phyloP scores from a whole-genome alignment of 1,139 yeast species.

The Meyerozyma athensensis region DNA sequence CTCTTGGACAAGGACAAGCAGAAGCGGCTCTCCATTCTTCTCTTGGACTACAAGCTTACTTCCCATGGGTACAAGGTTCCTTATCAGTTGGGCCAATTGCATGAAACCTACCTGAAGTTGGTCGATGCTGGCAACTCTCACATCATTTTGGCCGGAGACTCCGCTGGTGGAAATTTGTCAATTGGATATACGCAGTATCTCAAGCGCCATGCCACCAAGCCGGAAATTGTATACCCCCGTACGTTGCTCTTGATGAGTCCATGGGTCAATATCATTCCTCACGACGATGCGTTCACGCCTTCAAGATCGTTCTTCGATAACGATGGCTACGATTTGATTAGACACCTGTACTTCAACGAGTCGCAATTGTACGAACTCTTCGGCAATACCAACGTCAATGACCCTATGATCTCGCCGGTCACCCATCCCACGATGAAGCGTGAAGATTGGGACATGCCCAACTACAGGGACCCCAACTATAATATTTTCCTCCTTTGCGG shows the following conservation, averaged over 20 bases:
- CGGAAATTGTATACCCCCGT: slow-evolving; percentile 23
- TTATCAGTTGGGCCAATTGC: slow-evolving; percentile 31
- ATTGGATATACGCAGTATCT: slow-evolving; percentile 26
- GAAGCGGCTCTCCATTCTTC: slow-evolving; percentile 24
- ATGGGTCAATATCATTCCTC: slow-evolving; percentile 29
- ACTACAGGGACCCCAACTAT: slow-evolving; percentile 21
- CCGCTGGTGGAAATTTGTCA: slow-evolving; percentile 40
- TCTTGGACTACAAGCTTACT: slow-evolving; percentile 38
- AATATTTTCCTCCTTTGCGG: slow-evolving; percentile 33
- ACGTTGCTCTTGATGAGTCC: slow-evolving; percentile 35
- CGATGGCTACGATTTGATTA: slow-evolving; percentile 28
- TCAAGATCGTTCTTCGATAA: slow-evolving; percentile 36
- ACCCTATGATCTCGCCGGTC: slow-evolving; percentile 17
- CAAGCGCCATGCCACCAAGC: slow-evolving; percentile 10
- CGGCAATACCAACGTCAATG: slow-evolving; percentile 13
- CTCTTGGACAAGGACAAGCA: slow-evolving; percentile 25
- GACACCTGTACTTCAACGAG: slow-evolving; percentile 8
- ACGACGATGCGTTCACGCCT: slow-evolving; percentile 14
- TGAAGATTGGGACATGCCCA: slow-evolving; percentile 34
- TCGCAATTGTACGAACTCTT: slow-evolving; percentile 8
- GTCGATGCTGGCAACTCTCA: slow-evolving; percentile 26
- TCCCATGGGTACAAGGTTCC: slow-evolving; percentile 30
- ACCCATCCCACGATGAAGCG: slow-evolving; percentile 13
- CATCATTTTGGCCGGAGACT: slow-evolving; percentile 35
- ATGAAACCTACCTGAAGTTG: slow-evolving; percentile 25